A percentile compares a stretch with the other conserved stretches of the same genome.
These are phyloP conservation scores for Paecilomyces formosus DNA, from an alignment of 2,329 filamentous ascomycete species.

Conservation along the genomic window DNA sequence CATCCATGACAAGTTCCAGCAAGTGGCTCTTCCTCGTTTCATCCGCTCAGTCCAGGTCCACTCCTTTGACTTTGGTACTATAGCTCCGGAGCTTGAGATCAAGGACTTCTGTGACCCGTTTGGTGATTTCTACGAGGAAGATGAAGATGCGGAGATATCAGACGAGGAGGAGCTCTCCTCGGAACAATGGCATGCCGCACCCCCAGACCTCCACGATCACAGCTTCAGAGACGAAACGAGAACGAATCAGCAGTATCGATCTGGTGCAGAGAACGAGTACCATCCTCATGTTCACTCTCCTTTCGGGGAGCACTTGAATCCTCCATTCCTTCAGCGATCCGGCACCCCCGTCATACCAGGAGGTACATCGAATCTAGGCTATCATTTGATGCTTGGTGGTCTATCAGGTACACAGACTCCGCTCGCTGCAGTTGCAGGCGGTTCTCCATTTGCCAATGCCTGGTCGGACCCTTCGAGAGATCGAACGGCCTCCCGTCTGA, in stretches of 20 bases:
- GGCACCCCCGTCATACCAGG: constrained; percentile 42
- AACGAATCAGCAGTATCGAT: constrained; percentile 19
- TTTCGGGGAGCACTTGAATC: constrained; percentile 31
- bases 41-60: constrained; percentile 95
- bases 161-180: constrained; percentile 26
- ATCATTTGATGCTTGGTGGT: constrained; percentile 42
- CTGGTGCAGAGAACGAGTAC: constrained; percentile 20
- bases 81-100: constrained; percentile 77
- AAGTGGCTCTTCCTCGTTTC: constrained; percentile 83
- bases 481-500: not conserved
- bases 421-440: constrained; percentile 39
- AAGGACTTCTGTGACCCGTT: constrained; percentile 96
- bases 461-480: constrained; percentile 24
- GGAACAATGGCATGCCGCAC: constrained; percentile 16
- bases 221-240: constrained; percentile 23
- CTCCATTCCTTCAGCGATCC: constrained; percentile 36
- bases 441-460: constrained; percentile 30
- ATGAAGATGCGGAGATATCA: constrained; percentile 48
- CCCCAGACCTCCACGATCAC: constrained; percentile 18
- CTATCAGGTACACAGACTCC: constrained; percentile 43
- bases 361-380: constrained; percentile 42
- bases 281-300: constrained; percentile 21
- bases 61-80: constrained; percentile 82
- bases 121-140: constrained; percentile 89
- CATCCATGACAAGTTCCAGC: constrained; percentile 92